phyloP scores from a whole-genome alignment of 306 rosid species.

The Ziziphus jujuba region DNA sequence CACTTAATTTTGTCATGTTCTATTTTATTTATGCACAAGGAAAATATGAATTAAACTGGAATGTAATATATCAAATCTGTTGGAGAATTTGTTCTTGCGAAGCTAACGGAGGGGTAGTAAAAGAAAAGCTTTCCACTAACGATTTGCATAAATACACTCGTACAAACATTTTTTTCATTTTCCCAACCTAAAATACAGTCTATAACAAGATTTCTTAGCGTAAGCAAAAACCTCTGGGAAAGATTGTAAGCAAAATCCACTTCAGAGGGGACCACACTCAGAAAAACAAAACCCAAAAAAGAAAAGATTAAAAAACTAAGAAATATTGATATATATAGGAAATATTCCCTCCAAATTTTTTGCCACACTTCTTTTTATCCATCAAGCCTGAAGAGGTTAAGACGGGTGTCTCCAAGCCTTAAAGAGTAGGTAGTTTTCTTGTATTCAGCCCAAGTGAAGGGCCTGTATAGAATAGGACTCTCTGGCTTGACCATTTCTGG shows the following conservation, averaged over 20 bases:
- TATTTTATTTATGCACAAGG: no score
- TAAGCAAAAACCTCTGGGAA: neutral
- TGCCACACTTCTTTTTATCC: no score
- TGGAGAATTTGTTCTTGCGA: no score
- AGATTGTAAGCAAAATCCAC: no score
- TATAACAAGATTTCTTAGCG: neutral
- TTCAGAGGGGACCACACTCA: no score
- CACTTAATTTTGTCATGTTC: no score
- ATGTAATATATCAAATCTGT: no score
- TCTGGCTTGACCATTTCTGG: slow-evolving; percentile 52
- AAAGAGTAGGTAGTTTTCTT: slow-evolving; percentile 61
- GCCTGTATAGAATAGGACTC: slow-evolving; percentile 51
- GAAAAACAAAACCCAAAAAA: neutral
- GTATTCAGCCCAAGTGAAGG: slow-evolving; percentile 84
- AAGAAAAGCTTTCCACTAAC: neutral
- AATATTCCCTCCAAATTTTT: no score
- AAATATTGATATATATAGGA: no score
- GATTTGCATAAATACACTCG: neutral
- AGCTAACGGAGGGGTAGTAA: no score
- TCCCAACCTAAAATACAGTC: neutral
- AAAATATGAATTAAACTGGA: no score
- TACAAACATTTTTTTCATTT: neutral
- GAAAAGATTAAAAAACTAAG: neutral
- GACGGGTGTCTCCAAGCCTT: slow-evolving; percentile 60
- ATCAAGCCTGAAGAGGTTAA: slow-evolving; percentile 44